These are phyloP conservation scores for Prototheca cutis DNA, from an alignment of 163 green algal genomes.

Conservation along the genomic window DNA sequence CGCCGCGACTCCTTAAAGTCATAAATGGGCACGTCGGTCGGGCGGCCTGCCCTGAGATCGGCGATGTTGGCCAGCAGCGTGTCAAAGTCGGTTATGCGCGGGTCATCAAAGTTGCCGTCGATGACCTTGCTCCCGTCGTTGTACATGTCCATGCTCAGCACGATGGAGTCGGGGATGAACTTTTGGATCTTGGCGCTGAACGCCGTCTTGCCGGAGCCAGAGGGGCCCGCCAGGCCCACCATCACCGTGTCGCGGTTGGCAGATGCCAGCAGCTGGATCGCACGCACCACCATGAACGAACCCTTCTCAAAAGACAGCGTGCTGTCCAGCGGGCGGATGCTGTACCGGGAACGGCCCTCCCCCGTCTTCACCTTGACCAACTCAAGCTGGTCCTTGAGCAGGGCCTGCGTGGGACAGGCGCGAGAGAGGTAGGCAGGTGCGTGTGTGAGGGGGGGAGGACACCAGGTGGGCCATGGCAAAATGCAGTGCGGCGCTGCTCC, in stretches of 20 bases:
- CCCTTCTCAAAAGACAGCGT: constrained; percentile 91
- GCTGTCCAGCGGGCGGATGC: constrained; percentile 68
- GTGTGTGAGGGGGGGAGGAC: too few species aligned
- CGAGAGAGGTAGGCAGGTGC: too few species aligned
- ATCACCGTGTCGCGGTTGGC: constrained; percentile 80
- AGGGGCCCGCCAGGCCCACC: constrained; percentile 80
- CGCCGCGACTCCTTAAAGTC: constrained; percentile 83
- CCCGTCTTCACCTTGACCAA: constrained; percentile 48
- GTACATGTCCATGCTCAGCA: constrained; percentile 98
- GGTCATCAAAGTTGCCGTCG: constrained; percentile 91
- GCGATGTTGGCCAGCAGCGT: constrained; percentile 79
- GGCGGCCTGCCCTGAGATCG: constrained; percentile 62
- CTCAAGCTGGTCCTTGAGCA: constrained; percentile 86
- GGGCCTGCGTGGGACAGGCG: constrained; percentile 1
- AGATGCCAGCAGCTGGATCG: constrained; percentile 70
- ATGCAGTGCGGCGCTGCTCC: too few species aligned
- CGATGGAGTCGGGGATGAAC: constrained; percentile 73
- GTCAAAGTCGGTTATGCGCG: constrained; percentile 90
- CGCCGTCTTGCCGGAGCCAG: constrained; percentile 87
- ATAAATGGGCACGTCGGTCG: constrained; percentile 82
- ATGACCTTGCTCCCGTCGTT: constrained; percentile 89
- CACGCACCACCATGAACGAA: constrained; percentile 75
- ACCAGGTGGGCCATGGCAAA: too few species aligned
- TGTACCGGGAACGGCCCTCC: constrained; percentile 43
- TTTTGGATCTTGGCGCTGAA: constrained; percentile 82